A percentile compares a stretch with the other conserved stretches of the same genome.
Evolutionary conservation across 2,329 filamentous ascomycete genomes (phyloP).

Genomic region (Penicillium concentricum): DNA sequence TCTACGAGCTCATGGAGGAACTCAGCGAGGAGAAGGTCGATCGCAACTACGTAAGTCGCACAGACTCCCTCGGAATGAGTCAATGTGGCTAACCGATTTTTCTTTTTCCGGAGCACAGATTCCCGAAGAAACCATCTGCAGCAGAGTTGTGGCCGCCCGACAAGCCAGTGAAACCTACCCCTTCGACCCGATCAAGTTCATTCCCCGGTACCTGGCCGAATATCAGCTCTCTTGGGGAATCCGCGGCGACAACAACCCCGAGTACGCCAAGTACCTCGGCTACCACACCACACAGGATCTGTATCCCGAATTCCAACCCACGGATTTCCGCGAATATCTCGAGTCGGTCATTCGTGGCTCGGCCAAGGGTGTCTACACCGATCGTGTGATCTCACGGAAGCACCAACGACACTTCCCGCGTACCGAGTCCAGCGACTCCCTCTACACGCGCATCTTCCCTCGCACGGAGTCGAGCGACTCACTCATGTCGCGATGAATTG

Average conservation of each 20-base stretch:
- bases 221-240: slow-evolving; percentile 50
- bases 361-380: slow-evolving; percentile 38
- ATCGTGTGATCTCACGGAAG: slow-evolving; percentile 36
- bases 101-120: slow-evolving; percentile 24
- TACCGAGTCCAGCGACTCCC: slow-evolving; percentile 37
- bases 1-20: slow-evolving; percentile 49
- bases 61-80: not conserved
- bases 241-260: slow-evolving; percentile 54
- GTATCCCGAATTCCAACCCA: slow-evolving; percentile 52
- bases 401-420: slow-evolving; percentile 38
- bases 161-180: slow-evolving; percentile 39
- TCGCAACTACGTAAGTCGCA: slow-evolving; percentile 38
- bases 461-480: slow-evolving; percentile 39
- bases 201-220: slow-evolving; percentile 40
- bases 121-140: slow-evolving; percentile 36
- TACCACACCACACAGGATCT: slow-evolving; percentile 54
- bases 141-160: slow-evolving; percentile 33
- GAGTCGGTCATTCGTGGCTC: slow-evolving; percentile 44
- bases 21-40: slow-evolving; percentile 50
- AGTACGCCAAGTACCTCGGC: slow-evolving; percentile 55
- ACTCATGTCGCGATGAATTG: slow-evolving; percentile 33
- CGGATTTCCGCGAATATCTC: slow-evolving; percentile 42
- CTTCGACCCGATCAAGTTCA: slow-evolving; percentile 37
- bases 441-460: slow-evolving; percentile 38
- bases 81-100: slow-evolving; percentile 11